Percentiles rank a stretch among this genome's conserved stretches.
Evolutionary conservation across 1,139 yeast genomes (phyloP).

Genomic region (Zygosaccharomyces sapae): DNA sequence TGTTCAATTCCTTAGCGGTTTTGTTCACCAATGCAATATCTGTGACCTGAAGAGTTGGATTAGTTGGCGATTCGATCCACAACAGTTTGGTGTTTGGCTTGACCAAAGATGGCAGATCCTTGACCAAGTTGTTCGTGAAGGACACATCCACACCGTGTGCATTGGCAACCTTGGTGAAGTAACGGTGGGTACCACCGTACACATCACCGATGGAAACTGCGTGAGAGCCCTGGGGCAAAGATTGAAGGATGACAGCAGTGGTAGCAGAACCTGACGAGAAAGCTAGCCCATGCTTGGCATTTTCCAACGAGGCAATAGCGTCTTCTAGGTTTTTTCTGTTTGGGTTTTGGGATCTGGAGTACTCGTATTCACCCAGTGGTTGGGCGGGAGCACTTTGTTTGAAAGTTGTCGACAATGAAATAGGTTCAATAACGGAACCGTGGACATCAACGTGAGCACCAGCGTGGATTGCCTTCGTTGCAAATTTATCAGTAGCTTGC

Average conservation of each 20-base stretch:
- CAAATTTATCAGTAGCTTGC: constrained; percentile 45
- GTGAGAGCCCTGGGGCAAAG: constrained; percentile 68
- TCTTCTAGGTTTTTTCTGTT: constrained; percentile 79
- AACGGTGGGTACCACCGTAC: constrained; percentile 91
- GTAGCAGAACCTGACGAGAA: constrained; percentile 85
- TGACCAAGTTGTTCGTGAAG: constrained; percentile 61
- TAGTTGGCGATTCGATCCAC: constrained; percentile 88
- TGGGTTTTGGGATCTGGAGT: constrained; percentile 85
- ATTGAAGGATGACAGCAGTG: constrained; percentile 73
- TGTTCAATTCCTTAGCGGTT: constrained; percentile 45
- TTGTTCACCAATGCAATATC: constrained; percentile 61
- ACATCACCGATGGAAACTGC: constrained; percentile 83
- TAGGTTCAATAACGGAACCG: constrained; percentile 86
- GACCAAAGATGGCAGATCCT: constrained; percentile 55
- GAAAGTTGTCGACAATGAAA: constrained; percentile 80
- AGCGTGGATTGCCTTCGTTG: constrained; percentile 79
- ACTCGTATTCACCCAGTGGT: constrained; percentile 78
- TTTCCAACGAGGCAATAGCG: constrained; percentile 77
- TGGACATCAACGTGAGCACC: constrained; percentile 75
- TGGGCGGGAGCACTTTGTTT: constrained; percentile 74
- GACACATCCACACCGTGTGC: constrained; percentile 72
- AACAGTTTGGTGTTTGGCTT: constrained; percentile 66
- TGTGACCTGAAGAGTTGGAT: constrained; percentile 77
- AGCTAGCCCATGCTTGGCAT: constrained; percentile 73
- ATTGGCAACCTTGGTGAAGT: constrained; percentile 80